Evolutionary conservation across 768 basidiomycete genomes (phyloP).

Genomic region (Tephrocybe rancida): DNA sequence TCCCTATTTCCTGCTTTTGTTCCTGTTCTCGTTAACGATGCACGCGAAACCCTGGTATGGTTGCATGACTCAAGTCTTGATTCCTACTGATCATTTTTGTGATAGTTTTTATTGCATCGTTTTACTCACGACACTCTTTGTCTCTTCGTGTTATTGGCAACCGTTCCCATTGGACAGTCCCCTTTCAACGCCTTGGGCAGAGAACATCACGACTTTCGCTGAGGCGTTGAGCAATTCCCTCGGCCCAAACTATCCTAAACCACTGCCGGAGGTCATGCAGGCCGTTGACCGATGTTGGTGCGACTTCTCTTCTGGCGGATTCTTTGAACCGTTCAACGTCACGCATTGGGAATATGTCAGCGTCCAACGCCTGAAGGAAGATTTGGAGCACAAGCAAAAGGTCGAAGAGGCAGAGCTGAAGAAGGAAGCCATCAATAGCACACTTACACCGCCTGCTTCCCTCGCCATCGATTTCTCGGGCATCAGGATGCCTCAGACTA

Average conservation of each 20-base stretch:
- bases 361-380: conserved; percentile 47
- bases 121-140: conserved; percentile 78
- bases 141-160: conserved; percentile 91
- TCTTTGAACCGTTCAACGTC: conserved; percentile 80
- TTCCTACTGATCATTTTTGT: conserved; percentile 6
- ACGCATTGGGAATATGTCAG: conserved; percentile 75
- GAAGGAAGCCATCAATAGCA: conserved; percentile 10
- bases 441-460: conserved; percentile 7
- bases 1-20: conserved; percentile 78
- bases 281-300: conserved; percentile 87
- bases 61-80: conserved; percentile 10
- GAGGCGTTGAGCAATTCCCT: conserved; percentile 61
- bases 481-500: conserved; percentile 19
- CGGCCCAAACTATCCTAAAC: conserved; percentile 36
- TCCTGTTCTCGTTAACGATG: conserved; percentile 74
- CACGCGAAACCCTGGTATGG: conserved; percentile 85
- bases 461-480: conserved; percentile 5
- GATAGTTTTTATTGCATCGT: conserved; percentile 85
- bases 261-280: conserved; percentile 60
- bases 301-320: conserved; percentile 61
- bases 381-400: conserved; percentile 38
- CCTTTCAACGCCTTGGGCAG: conserved; percentile 66
- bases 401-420: conserved; percentile 19
- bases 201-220: conserved; percentile 72
- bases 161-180: conserved; percentile 68